Evolutionary conservation across 2,329 filamentous ascomycete species (phyloP).

Genomic region (Akanthomyces dipterigenus): DNA sequence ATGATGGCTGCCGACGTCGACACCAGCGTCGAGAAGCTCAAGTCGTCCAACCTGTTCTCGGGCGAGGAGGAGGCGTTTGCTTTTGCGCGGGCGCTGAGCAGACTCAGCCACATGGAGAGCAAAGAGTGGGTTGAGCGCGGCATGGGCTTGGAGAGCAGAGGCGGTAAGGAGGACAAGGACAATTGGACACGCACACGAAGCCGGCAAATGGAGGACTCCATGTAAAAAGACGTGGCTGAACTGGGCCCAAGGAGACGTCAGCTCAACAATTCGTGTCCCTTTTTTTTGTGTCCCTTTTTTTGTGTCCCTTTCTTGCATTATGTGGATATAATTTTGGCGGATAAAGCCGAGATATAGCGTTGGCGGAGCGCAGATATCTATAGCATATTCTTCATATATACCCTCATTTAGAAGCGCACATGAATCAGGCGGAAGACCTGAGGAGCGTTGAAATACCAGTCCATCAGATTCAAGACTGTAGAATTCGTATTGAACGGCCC

Average conservation of each 20-base stretch:
- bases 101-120: constrained; percentile 88
- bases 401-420: not conserved
- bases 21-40: constrained; percentile 75
- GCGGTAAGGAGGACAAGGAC: constrained; percentile 59
- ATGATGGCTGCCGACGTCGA: constrained; percentile 88
- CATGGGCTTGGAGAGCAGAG: constrained; percentile 56
- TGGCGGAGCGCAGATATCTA: not conserved
- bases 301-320: not conserved
- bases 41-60: constrained; percentile 79
- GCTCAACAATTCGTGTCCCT: not conserved
- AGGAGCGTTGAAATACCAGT: not conserved
- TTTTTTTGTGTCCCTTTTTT: not conserved
- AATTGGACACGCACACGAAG: constrained; percentile 60
- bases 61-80: constrained; percentile 96
- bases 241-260: no score
- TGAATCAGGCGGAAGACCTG: not conserved
- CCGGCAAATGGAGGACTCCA: constrained; percentile 61
- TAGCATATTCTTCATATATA: not conserved
- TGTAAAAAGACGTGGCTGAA: constrained; percentile 31
- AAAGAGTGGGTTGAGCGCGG: constrained; percentile 89
- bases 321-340: not conserved
- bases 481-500: no score
- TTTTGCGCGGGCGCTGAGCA: constrained; percentile 79
- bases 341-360: not conserved
- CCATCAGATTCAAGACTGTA: not conserved